Evolutionary conservation across 192 early-diverging fungal genomes (phyloP), one percentile per base, ranked within the genome.

Genomic region (Backusella liffmaniae): DNA sequence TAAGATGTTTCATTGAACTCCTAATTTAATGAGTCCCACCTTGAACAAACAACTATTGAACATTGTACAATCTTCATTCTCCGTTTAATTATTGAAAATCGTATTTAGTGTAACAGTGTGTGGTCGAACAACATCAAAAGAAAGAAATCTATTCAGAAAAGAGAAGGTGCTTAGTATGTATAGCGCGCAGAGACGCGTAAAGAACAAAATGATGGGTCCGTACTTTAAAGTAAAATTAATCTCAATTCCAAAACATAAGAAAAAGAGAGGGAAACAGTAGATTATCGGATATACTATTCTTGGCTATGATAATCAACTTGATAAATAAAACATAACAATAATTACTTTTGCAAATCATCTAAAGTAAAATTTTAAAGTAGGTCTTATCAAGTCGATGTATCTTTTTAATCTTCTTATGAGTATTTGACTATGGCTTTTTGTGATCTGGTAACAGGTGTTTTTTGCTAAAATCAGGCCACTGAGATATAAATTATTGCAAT

Each of bases 401-500:
- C 1, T 9, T 59, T 59, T 59, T 26, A 59, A 23, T 59, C 9
- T 59, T 12, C 9, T 5, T 59, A 26, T 59, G 30, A 30, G 30
- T 10, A 0, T 59, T 26, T 59, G 7, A 12, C 29, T 12, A 29
- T 62, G 26, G 56, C 56, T 62, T 29, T 56, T 62, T 62, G 56
- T 21, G 56, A 62, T 12, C 21, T 62, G 12, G 56, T 62, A 23
- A 62, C 56, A 62, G 56, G 56, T 62, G 26, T 23, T 62, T 23
- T 44, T 62, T 62, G n/a, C 23, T 62, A 62, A 29, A 62, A 62
- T 62, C 56, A 62, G 56, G 56, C 56, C 56, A 62, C 56, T 62
- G 56, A 62, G 12, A 29, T 62, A 56, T 29, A 62, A n/a, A 49
- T 62, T 62, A 29, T 62, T 44, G 15, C 15, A 44, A 44, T 56